Conservation (phyloP, 2,329 filamentous ascomycete genomes). For the Talaromyces rugulosus region DNA sequence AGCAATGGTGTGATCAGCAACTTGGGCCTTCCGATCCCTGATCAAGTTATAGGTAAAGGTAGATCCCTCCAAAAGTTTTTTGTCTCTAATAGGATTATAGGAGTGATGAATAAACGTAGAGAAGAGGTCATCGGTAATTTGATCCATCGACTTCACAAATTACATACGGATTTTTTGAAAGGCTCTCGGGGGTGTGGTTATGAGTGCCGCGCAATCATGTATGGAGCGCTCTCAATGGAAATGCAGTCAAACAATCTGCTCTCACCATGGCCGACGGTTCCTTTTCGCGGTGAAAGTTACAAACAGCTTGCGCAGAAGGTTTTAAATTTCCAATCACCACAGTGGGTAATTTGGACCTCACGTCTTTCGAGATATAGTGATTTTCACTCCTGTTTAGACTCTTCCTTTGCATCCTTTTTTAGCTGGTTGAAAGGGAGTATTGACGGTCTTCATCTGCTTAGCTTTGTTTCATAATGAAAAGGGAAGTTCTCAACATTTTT, state of each 20-base stretch:
- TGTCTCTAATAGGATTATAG: neutral
- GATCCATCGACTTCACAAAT: neutral
- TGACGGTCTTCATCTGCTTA: too few species aligned
- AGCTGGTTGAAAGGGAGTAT: neutral
- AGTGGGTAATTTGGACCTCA: neutral
- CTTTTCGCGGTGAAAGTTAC: slow-evolving; percentile 5
- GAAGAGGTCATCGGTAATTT: neutral
- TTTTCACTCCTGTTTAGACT: neutral
- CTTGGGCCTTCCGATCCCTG: slow-evolving; percentile 11
- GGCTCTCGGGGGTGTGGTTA: neutral
- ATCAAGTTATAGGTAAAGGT: neutral
- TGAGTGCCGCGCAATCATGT: slow-evolving; percentile 11
- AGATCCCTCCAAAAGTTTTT: neutral
- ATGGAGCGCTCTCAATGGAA: slow-evolving; percentile 6
- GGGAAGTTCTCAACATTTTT: too few species aligned
- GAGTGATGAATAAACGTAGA: neutral
- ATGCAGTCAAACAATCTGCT: slow-evolving; percentile 10
- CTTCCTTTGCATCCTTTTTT: neutral
- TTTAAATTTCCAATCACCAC: neutral
- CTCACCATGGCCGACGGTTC: neutral
- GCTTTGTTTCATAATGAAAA: too few species aligned
- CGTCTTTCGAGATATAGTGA: too few species aligned
- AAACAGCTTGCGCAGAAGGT: slow-evolving; percentile 1
- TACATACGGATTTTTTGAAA: neutral
- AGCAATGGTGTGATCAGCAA: neutral